Conservation (phyloP, 164 flowering plant species). For the Berberis vulgaris region DNA sequence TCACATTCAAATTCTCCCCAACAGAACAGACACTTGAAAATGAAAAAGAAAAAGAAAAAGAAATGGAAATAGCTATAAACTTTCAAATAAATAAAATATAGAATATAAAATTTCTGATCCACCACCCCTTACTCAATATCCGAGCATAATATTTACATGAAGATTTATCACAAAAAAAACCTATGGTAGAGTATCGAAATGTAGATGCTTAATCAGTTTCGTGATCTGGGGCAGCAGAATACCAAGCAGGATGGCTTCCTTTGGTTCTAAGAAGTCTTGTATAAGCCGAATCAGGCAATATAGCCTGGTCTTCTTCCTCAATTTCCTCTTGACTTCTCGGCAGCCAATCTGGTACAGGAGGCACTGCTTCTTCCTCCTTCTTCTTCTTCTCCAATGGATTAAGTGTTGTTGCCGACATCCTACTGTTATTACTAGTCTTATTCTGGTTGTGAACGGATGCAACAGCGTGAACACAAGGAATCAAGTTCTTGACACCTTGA, state of each 20-base stretch:
- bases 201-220: constrained; percentile 48
- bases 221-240: constrained; percentile 46
- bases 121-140: too few relatives aligned
- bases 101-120: too few relatives aligned
- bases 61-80: too few relatives aligned
- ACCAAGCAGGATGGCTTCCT: constrained; percentile 28
- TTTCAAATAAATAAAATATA: too few relatives aligned
- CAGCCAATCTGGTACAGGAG: constrained; percentile 72
- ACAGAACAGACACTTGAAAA: too few relatives aligned
- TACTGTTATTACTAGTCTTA: constrained; percentile 4
- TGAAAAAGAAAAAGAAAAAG: too few relatives aligned
- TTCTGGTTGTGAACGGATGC: constrained; percentile 31
- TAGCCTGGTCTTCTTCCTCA: constrained; percentile 71
- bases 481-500: constrained; percentile 55
- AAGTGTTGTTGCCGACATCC: constrained; percentile 1
- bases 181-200: too few relatives aligned
- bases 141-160: too few relatives aligned
- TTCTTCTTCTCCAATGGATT: not conserved
- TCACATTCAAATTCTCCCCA: too few relatives aligned
- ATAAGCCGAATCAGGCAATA: constrained; percentile 76
- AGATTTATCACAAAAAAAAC: too few relatives aligned
- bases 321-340: constrained; percentile 61
- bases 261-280: constrained; percentile 67
- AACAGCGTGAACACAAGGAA: constrained; percentile 53
- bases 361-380: constrained; percentile 11